A percentile compares a stretch with the other conserved stretches of the same genome.
Evolutionary conservation across 495 filamentous ascomycete genomes (phyloP).

Genomic region (Aspergillus olivimuriae): DNA sequence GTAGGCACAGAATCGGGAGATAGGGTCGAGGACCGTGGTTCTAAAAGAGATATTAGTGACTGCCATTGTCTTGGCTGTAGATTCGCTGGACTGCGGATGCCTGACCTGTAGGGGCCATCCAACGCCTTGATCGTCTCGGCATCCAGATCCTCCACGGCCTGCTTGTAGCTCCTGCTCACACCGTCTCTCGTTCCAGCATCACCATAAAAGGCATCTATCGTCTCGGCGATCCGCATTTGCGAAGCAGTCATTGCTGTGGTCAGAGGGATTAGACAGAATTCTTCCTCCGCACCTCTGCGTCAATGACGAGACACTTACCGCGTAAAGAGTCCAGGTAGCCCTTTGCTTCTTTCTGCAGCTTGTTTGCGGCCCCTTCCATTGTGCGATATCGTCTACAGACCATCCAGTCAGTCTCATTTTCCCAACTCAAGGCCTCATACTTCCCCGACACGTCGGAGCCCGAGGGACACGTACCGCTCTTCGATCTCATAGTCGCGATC

Average conservation of each 20-base stretch:
- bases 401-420: neutral
- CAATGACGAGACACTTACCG: slow-evolving; percentile 46
- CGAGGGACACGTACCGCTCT: slow-evolving; percentile 59
- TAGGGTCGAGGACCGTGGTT: slow-evolving; percentile 91
- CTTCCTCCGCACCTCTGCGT: neutral
- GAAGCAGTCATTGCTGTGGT: slow-evolving; percentile 90
- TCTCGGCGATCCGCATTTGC: slow-evolving; percentile 98
- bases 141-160: slow-evolving; percentile 94
- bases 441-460: neutral
- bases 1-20: slow-evolving; percentile 92
- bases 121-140: slow-evolving; percentile 97
- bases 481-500: slow-evolving; percentile 99
- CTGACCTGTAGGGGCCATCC: slow-evolving; percentile 89
- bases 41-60: too few species aligned
- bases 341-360: slow-evolving; percentile 94
- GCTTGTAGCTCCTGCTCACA: slow-evolving; percentile 92
- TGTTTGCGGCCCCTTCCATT: slow-evolving; percentile 87
- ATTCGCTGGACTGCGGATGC: too few species aligned
- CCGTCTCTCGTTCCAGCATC: slow-evolving; percentile 92
- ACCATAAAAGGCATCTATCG: slow-evolving; percentile 98
- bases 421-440: neutral
- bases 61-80: too few species aligned
- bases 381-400: slow-evolving; percentile 74
- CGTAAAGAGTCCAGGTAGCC: slow-evolving; percentile 93
- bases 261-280: slow-evolving; percentile 4